Evolutionary conservation across 169 alveolate species (phyloP).

Genomic region (Besnoitia besnoiti): DNA sequence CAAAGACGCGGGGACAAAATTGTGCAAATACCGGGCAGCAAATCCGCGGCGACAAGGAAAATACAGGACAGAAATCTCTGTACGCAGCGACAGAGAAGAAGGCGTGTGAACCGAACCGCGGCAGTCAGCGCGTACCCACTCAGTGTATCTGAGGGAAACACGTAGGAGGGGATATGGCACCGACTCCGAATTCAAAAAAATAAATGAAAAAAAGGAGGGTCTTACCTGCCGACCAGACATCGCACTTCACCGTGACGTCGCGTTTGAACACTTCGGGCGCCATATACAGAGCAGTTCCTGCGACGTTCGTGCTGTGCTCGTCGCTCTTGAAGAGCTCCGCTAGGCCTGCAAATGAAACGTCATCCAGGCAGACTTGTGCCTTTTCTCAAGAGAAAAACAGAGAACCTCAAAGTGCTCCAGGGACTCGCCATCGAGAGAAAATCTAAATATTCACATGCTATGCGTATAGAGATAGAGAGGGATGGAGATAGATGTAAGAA

Average conservation of each 20-base stretch:
- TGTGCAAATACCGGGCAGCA: background rate
- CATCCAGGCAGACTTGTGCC: too few species aligned
- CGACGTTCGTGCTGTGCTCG: conserved; percentile 73
- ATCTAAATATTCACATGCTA: too few species aligned
- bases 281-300: conserved; percentile 79
- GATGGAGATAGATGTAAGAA: too few species aligned
- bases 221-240: conserved; percentile 68
- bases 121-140: too few species aligned
- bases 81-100: too few species aligned
- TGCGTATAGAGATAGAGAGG: too few species aligned
- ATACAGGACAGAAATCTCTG: background rate
- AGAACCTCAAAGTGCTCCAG: background rate
- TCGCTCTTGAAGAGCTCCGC: conserved; percentile 74
- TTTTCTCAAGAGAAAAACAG: background rate
- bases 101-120: too few species aligned
- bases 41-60: background rate
- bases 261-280: conserved; percentile 78
- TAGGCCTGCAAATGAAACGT: conserved; percentile 38
- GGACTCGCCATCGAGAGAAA: too few species aligned
- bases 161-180: too few species aligned
- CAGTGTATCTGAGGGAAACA: too few species aligned
- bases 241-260: conserved; percentile 73
- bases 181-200: too few species aligned
- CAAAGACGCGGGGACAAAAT: background rate
- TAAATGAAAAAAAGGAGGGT: background rate